Percentiles rank a stretch among this genome's conserved stretches.
These are phyloP conservation scores for Neolecta irregularis DNA, from an alignment of 1,139 yeast genomes.

Conservation along the genomic window DNA sequence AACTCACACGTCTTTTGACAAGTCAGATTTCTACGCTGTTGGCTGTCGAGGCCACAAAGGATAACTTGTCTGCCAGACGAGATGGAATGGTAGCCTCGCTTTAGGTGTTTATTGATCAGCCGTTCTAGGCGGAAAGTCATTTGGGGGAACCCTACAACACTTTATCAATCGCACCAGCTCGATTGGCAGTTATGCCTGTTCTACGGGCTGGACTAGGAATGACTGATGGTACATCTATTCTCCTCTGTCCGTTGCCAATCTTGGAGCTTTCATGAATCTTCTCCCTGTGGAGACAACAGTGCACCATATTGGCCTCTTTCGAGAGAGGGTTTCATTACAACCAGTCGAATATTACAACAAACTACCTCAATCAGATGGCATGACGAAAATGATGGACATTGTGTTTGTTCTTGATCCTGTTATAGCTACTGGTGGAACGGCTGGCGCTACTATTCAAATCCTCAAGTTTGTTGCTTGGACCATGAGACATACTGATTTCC, in stretches of 20 bases:
- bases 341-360: conserved; percentile 28
- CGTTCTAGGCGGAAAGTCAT: no score
- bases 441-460: conserved; percentile 23
- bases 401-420: conserved; percentile 26
- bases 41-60: no score
- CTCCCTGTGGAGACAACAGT: conserved; percentile 24
- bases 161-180: conserved; percentile 16
- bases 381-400: conserved; percentile 16
- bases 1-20: no score
- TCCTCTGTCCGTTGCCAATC: background rate
- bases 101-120: no score
- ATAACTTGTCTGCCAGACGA: no score
- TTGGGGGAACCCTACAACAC: conserved; percentile 17
- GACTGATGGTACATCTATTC: conserved; percentile 17
- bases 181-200: conserved; percentile 22
- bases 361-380: conserved; percentile 17
- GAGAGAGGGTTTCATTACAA: conserved; percentile 22
- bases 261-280: conserved; percentile 19
- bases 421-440: conserved; percentile 27
- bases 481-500: background rate
- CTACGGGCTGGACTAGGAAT: conserved; percentile 25
- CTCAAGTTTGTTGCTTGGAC: background rate
- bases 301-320: conserved; percentile 24
- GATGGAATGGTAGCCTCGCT: no score
- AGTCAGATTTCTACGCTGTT: no score